Evolutionary conservation across 176 grass and related monocot species (phyloP).

Genomic region (Eragrostis nindensis): DNA sequence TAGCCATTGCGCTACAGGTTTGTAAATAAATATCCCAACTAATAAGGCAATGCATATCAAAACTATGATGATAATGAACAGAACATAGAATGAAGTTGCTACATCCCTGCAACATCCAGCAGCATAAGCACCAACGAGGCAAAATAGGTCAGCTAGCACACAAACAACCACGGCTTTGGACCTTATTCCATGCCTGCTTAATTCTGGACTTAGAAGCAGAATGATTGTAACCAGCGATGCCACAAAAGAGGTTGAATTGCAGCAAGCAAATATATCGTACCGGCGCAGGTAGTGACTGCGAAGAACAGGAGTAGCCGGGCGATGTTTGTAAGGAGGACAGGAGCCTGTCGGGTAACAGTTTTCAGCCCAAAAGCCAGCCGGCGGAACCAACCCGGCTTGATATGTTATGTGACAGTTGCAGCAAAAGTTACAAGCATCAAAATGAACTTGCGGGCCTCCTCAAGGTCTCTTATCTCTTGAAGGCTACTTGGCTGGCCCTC

Average conservation of each 20-base stretch:
- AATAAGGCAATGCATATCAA: slow-evolving; percentile 28
- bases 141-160: slow-evolving; percentile 36
- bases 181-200: slow-evolving; percentile 52
- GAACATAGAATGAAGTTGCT: slow-evolving; percentile 22
- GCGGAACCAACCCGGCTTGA: slow-evolving; percentile 56
- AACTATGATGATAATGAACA: slow-evolving; percentile 33
- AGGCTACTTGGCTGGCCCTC: neutral
- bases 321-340: neutral
- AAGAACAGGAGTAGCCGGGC: slow-evolving; percentile 54
- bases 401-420: slow-evolving; percentile 57
- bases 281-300: slow-evolving; percentile 8
- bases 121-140: slow-evolving; percentile 44
- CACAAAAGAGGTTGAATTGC: slow-evolving; percentile 56
- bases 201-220: slow-evolving; percentile 50
- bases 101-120: slow-evolving; percentile 41
- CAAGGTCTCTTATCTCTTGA: neutral
- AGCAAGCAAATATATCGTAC: slow-evolving; percentile 38
- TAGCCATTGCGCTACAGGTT: slow-evolving; percentile 19
- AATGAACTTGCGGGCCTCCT: slow-evolving; percentile 52
- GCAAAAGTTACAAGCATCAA: slow-evolving; percentile 50
- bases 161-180: slow-evolving; percentile 38
- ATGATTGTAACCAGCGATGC: slow-evolving; percentile 59
- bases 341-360: neutral
- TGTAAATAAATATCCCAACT: neutral
- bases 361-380: slow-evolving; percentile 59